These are phyloP conservation scores for Sporothrix globosa DNA, from an alignment of 2,329 filamentous ascomycete species.

Conservation along the genomic window DNA sequence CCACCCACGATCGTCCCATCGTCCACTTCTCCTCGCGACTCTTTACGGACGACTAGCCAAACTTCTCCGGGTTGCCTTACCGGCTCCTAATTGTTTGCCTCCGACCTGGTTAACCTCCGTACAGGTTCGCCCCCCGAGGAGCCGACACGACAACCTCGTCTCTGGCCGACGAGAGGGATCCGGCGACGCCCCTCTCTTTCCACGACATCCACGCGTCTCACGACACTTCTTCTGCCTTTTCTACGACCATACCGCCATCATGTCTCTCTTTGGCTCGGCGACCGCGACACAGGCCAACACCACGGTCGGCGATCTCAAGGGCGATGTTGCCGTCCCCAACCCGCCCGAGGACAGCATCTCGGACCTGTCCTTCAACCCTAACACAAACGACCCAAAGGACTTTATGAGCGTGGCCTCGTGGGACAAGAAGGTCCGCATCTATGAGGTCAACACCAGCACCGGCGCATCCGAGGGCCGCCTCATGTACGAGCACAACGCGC, in stretches of 20 bases:
- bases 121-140: constrained; percentile 2
- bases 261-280: constrained; percentile 60
- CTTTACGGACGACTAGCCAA: background rate
- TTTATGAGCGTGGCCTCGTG: constrained; percentile 89
- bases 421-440: constrained; percentile 98
- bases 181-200: background rate
- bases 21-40: background rate
- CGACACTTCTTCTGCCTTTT: background rate
- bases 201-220: background rate
- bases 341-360: constrained; percentile 90
- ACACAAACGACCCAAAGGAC: constrained; percentile 61
- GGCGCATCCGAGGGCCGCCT: constrained; percentile 85
- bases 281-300: constrained; percentile 60
- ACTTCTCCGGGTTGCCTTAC: background rate
- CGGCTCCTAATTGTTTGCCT: background rate
- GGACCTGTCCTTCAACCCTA: constrained; percentile 71
- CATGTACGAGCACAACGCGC: constrained; percentile 80
- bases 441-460: constrained; percentile 74
- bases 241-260: constrained; percentile 44
- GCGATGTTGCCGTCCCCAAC: constrained; percentile 77
- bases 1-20: background rate
- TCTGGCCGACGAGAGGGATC: constrained; percentile 11
- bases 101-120: background rate
- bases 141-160: background rate
- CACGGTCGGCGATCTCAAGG: constrained; percentile 86